Evolutionary conservation across 345 rosid species (phyloP).

Genomic region (Eucalyptus leucophloia): DNA sequence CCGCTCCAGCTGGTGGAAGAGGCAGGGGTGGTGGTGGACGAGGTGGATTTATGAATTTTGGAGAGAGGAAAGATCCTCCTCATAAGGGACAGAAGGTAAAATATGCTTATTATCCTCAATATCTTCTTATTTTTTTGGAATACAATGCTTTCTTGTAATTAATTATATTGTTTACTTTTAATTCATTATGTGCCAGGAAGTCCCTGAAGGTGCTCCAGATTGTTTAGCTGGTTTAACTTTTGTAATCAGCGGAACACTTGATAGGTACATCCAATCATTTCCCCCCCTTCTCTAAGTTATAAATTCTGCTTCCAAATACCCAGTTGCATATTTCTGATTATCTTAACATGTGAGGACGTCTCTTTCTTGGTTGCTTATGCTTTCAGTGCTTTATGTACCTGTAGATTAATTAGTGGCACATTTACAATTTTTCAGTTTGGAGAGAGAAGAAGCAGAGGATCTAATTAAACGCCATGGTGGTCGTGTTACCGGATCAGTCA

Average conservation of each 20-base stretch:
- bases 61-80: conserved; percentile 97
- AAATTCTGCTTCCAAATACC: not conserved
- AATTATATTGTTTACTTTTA: conserved; percentile 1
- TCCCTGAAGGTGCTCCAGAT: conserved; percentile 88
- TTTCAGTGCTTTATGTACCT: not conserved
- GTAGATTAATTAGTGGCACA: not conserved
- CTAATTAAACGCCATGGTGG: conserved; percentile 90
- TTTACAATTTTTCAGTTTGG: conserved; percentile 44
- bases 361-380: not conserved
- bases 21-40: conserved; percentile 83
- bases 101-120: not conserved
- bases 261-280: conserved; percentile 43
- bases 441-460: conserved; percentile 99
- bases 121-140: not conserved
- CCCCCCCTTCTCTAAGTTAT: not conserved
- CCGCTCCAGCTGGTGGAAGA: conserved; percentile 57
- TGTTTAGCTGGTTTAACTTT: conserved; percentile 85
- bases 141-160: not conserved
- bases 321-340: not conserved
- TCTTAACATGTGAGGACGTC: not conserved
- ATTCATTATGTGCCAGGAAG: conserved; percentile 55
- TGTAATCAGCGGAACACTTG: conserved; percentile 99
- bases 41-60: conserved; percentile 89
- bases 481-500: conserved; percentile 87
- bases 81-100: conserved; percentile 98